Percentiles rank a stretch among this genome's conserved stretches.
Evolutionary conservation across 257 asterid genomes (phyloP).

Genomic region (Capsicum chinense): DNA sequence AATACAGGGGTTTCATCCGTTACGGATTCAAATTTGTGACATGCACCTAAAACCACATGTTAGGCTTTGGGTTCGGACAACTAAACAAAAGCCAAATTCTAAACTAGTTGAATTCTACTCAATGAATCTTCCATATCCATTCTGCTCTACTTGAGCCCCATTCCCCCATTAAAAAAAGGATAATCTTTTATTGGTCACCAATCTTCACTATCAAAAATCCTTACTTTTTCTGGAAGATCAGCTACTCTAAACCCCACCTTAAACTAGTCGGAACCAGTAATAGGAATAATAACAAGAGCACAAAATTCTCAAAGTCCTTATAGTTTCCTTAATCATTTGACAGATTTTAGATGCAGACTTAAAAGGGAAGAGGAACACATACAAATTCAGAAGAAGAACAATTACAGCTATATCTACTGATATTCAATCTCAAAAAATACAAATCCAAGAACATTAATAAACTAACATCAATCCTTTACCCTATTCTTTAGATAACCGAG

Average conservation of each 20-base stretch:
- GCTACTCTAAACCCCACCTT: too few relatives aligned
- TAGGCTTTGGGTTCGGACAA: neutral
- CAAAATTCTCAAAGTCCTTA: too few relatives aligned
- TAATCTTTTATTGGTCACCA: neutral
- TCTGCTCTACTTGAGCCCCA: neutral
- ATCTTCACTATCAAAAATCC: neutral
- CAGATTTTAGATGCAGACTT: too few relatives aligned
- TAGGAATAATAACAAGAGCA: too few relatives aligned
- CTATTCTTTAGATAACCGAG: neutral
- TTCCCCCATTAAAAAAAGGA: neutral
- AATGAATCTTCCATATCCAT: neutral
- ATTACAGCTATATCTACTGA: too few relatives aligned
- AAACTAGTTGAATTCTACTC: conserved; percentile 12
- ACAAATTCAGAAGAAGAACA: too few relatives aligned
- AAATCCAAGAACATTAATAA: neutral
- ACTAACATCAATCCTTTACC: neutral
- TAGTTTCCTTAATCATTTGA: too few relatives aligned
- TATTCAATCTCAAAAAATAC: too few relatives aligned
- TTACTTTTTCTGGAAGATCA: neutral
- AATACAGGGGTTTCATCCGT: neutral
- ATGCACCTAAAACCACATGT: neutral
- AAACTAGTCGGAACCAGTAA: too few relatives aligned
- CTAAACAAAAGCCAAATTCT: neutral
- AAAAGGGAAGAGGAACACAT: too few relatives aligned
- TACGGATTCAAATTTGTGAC: neutral